Evolutionary conservation across 2,329 filamentous ascomycete species (phyloP), one percentile per base, ranked within the genome.

Genomic region (Coleophoma cylindrospora): DNA sequence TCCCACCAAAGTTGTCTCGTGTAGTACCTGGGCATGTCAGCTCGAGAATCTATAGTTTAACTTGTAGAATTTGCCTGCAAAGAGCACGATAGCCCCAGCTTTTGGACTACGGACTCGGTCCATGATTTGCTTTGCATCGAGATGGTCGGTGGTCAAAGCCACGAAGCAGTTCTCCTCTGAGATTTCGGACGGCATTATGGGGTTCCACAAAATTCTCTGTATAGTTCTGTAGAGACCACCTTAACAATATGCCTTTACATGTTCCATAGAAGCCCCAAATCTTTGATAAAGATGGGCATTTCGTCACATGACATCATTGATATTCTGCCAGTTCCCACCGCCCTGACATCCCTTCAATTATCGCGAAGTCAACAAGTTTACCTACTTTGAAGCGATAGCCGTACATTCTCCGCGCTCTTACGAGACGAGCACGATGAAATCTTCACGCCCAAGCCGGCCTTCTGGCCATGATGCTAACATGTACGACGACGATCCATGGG

Each of bases 61-160:
- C 22, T 45, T 48, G 44, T 52, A 49, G 43, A 22, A 40, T 68
- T 57, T 73, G 83, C 87, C 87, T 51, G 85, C 83, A 65, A 91
- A 91, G 34, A 91, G 62, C 10, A 91, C 86, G 45, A 90, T 86
- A 12, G 87, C 87, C 6, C 87, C 87, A 11, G 87, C 87, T 60
- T 83, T 78, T 17, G 86, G 83, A 59, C 80, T 88, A 56, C 86
- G 83, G 19, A 94, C 87, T 43, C 74, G 76, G 57, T 83, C 73
- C 67, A 90, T 85, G 32, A 80, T 71, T 5, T 72, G 61, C 17
- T 75, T 71, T 17, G 77, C 69, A 61, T 84, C 74, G 51, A 94
- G 78, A 40, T 72, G 66, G 34, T 79, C 69, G 53, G 82, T 71
- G 3, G 87, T 91, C 9, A 95, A 74, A 46, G 80, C 81, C 38